Base-by-base conservation (phyloP, 1,139 yeast genomes). In the Candida pseudoviswanathii region DNA sequence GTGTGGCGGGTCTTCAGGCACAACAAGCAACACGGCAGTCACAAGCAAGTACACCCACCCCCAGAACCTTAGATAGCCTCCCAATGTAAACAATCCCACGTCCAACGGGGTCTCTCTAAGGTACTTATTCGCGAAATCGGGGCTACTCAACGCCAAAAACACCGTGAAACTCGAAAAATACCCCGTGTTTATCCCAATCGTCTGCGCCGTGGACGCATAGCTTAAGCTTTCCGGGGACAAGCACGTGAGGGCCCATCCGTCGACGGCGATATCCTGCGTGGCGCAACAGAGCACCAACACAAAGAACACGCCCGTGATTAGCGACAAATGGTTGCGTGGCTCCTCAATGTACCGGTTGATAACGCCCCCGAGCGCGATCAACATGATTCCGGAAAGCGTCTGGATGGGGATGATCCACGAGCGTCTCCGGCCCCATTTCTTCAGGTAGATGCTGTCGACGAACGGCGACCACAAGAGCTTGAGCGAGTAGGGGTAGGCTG, bases 261-360 rank as follows among this genome's bases (percentile, higher is more conserved):
- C 99, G 11, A 94, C 99, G 1, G 99, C 98, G 49, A 94, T 94
- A 65, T 94, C 99, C 66, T 94, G 99, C 0, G 99, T 94, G 2
- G 99, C 98, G 70, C 97, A 92, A 52, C 94, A 75, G 52, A 94
- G 82, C 41, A 94, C 94, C 51, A 95, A 71, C 22, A 83, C 56
- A 59, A 92, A 89, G 68, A 94, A 94, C 51, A 82, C 77, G 25
- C 70, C 47, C 0, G 92, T 85, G 53, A 90, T 81, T 8, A 65
- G 63, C 3, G 71, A 62, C 53, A 89, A 69, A 58, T 87, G 81
- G 21, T 70, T 60, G 41, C 80, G 75, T 0, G 95, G 86, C 39
- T 79, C 64, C 1, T 66, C 75, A 58, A 94, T 73, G 54, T 88
- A 67, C 2, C 64, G 60, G 55, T 86, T 86, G 49, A 89, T 81